Base-by-base conservation (phyloP, 495 filamentous ascomycete genomes). In the Penicillium subrubescens region DNA sequence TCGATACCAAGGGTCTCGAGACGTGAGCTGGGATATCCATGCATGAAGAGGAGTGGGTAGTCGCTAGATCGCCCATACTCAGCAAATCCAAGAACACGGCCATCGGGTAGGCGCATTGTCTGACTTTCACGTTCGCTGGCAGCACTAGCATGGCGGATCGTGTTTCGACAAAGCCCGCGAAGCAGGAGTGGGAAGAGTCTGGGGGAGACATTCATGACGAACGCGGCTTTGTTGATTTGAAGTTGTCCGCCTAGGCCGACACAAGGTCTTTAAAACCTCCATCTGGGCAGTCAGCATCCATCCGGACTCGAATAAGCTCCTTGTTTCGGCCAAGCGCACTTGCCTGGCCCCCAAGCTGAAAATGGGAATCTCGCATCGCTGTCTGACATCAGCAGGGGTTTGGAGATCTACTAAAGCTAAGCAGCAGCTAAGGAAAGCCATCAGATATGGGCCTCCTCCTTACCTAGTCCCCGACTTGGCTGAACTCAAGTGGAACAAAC, bases 21-120 rank as follows among this genome's bases (percentile, higher is more conserved):
- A 33, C 78, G 81, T 1, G 76, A 82, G 8, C 68, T 68, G 1
- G 81, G 80, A 44, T 69, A 76, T 25, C 82, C 79, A 66, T 85
- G 82, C 59, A 83, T 75, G 68, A 71, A 84, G 53, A 84, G 57
- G 0, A 76, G 57, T 5, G 72, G 73, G 14, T 62, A 59, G n/a
- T 67, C 73, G 8, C 54, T 67, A 4, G 73, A 64, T n/a, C 58
- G 27, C n/a, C 81, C 81, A 66, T 79, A 80, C 55, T 75, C 71
- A 15, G 76, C 77, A 65, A 75, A 84, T 11, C 75, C 74, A 6
- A 83, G 63, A 19, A 59, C 73, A 21, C 78, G 77, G 23, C 74
- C 75, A 54, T 81, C 75, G 7, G 71, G 64, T 21, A 83, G 76
- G 14, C 61, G 63, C 59, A 76, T 67, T 48, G 67, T 81, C 61